A percentile compares a stretch with the other conserved stretches of the same genome.
Conservation (phyloP, 768 basidiomycete genomes). For the Suillus weaverae region DNA sequence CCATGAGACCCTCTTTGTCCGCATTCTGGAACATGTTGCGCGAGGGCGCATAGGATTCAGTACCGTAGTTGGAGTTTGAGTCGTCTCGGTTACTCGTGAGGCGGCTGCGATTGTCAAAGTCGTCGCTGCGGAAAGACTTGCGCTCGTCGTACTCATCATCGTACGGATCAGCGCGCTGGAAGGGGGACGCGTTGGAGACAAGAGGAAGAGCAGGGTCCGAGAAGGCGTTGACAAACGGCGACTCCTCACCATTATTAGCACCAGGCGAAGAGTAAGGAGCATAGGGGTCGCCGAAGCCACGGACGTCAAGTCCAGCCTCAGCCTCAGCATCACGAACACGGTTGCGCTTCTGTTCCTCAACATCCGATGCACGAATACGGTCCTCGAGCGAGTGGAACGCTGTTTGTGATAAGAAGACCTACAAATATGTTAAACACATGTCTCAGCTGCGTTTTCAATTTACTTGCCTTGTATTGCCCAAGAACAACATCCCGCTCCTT, state of each 20-base stretch:
- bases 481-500: conserved; percentile 74
- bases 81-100: conserved; percentile 80
- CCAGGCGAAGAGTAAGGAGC: conserved; percentile 69
- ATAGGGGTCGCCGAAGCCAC: conserved; percentile 65
- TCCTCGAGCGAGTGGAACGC: conserved; percentile 92
- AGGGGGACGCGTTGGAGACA: conserved; percentile 78
- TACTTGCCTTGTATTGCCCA: conserved; percentile 75
- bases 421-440: conserved; percentile 12
- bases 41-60: conserved; percentile 92
- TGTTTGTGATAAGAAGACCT: conserved; percentile 87
- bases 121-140: conserved; percentile 71
- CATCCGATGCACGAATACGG: conserved; percentile 75
- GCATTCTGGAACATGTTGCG: conserved; percentile 93
- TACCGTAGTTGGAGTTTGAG: conserved; percentile 77
- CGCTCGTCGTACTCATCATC: conserved; percentile 80
- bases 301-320: conserved; percentile 63
- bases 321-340: conserved; percentile 74
- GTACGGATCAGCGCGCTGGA: conserved; percentile 74
- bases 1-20: conserved; percentile 68
- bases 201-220: conserved; percentile 77
- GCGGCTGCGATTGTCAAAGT: conserved; percentile 77
- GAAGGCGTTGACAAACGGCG: conserved; percentile 40
- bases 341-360: conserved; percentile 84
- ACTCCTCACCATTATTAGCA: conserved; percentile 37
- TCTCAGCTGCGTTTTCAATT: background rate